These are phyloP conservation scores for Elsinoe arachidis DNA, from an alignment of 2,329 filamentous ascomycete genomes.

Conservation along the genomic window DNA sequence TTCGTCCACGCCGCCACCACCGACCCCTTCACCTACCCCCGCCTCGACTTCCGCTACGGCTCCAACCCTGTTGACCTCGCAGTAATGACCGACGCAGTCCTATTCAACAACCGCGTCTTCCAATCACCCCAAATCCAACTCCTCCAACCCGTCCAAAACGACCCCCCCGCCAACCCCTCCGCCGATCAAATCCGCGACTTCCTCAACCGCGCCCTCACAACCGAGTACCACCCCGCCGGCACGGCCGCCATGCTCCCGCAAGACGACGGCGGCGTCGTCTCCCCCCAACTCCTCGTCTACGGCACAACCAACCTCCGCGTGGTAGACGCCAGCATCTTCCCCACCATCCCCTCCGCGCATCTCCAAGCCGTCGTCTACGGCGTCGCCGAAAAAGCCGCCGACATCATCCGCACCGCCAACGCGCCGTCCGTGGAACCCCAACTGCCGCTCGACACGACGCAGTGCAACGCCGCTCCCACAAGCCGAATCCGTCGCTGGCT, in stretches of 20 bases:
- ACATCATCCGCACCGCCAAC: conserved; percentile 18
- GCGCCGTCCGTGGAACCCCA: neutral
- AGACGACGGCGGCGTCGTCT: conserved; percentile 41
- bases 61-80: conserved; percentile 34
- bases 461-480: conserved; percentile 13
- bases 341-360: conserved; percentile 29
- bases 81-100: conserved; percentile 21
- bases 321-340: conserved; percentile 37
- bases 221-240: conserved; percentile 42
- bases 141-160: conserved; percentile 21
- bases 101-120: conserved; percentile 24
- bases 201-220: conserved; percentile 27
- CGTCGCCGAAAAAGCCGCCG: conserved; percentile 20
- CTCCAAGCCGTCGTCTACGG: conserved; percentile 18
- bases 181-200: conserved; percentile 23
- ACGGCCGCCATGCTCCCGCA: conserved; percentile 40
- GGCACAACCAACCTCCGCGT: conserved; percentile 35
- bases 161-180: conserved; percentile 23
- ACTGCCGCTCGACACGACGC: conserved; percentile 14
- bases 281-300: conserved; percentile 33
- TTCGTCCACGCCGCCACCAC: conserved; percentile 31
- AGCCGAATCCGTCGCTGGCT: conserved; percentile 10
- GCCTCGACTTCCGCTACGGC: conserved; percentile 37
- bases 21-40: conserved; percentile 31
- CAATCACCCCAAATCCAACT: conserved; percentile 19